These are phyloP conservation scores for Inosperma sp. DNA, from an alignment of 768 basidiomycete genomes.

Conservation along the genomic window DNA sequence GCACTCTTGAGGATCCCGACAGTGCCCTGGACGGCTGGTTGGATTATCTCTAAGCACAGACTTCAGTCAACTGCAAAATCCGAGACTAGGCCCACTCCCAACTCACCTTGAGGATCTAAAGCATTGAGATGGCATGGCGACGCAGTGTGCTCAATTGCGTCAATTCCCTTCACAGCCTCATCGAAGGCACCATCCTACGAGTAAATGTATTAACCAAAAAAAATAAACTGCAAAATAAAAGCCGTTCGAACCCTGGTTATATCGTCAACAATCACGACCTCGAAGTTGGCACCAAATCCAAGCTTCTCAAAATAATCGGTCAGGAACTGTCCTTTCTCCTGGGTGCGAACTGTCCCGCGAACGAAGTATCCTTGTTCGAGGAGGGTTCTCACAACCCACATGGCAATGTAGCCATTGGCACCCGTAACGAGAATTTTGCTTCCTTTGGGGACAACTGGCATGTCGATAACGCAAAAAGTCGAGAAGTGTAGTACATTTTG, in stretches of 20 bases:
- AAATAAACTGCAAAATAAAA: not conserved
- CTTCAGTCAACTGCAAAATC: not conserved
- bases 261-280: conserved; percentile 67
- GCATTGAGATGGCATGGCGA: conserved; percentile 49
- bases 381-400: conserved; percentile 51
- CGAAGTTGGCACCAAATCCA: conserved; percentile 55
- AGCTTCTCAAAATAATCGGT: conserved; percentile 43
- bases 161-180: conserved; percentile 69
- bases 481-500: no score
- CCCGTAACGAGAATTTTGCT: conserved; percentile 53
- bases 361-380: conserved; percentile 63
- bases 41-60: conserved; percentile 29
- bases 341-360: conserved; percentile 62
- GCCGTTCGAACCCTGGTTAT: conserved; percentile 38
- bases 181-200: conserved; percentile 67
- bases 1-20: conserved; percentile 58
- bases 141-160: conserved; percentile 66
- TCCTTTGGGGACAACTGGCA: no score
- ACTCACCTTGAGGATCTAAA: conserved; percentile 41
- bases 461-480: no score
- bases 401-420: conserved; percentile 56
- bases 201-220: not conserved
- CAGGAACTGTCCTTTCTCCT: conserved; percentile 54
- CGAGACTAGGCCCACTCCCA: conserved; percentile 1
- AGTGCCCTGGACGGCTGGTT: conserved; percentile 71